Percentiles rank a stretch among this genome's conserved stretches.
Evolutionary conservation across 768 basidiomycete species (phyloP).

Genomic region (Porpolomopsis calyptriformis): DNA sequence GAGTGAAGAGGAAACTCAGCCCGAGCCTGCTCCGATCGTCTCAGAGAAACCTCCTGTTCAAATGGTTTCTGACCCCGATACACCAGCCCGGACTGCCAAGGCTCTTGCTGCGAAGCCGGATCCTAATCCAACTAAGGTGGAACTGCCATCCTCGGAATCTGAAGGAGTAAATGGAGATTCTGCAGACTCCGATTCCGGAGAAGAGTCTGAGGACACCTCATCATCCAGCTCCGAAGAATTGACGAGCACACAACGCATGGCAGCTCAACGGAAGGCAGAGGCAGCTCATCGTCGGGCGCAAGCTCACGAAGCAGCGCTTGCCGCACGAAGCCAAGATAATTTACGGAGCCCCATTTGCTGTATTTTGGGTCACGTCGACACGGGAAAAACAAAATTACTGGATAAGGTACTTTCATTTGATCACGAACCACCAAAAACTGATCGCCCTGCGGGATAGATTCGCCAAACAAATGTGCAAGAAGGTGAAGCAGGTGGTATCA

Average conservation of each 20-base stretch:
- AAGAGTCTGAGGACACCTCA: constrained; percentile 36
- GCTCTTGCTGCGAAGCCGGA: constrained; percentile 9
- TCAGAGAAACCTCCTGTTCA: background rate
- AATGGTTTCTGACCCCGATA: background rate
- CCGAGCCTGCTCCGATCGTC: constrained; percentile 10
- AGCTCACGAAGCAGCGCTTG: constrained; percentile 75
- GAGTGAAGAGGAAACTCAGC: constrained; percentile 30
- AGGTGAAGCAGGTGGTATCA: constrained; percentile 99
- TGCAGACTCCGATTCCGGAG: constrained; percentile 40
- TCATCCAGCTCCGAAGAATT: constrained; percentile 50
- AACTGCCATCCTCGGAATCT: constrained; percentile 26
- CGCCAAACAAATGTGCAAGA: constrained; percentile 99
- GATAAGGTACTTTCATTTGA: constrained; percentile 61
- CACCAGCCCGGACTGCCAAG: too few relatives aligned
- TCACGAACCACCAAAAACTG: constrained; percentile 4
- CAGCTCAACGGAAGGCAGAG: constrained; percentile 66
- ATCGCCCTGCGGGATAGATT: constrained; percentile 45
- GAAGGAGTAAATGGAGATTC: constrained; percentile 39
- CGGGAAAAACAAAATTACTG: constrained; percentile 94
- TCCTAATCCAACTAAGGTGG: constrained; percentile 8
- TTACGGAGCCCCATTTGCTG: constrained; percentile 96
- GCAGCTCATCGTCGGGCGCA: constrained; percentile 74
- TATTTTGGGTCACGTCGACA: constrained; percentile 98
- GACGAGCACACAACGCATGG: constrained; percentile 55
- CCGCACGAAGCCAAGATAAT: constrained; percentile 79